These are phyloP conservation scores for Basidiobolus heterosporus DNA, from an alignment of 371 early-diverging fungal species.

Conservation along the genomic window DNA sequence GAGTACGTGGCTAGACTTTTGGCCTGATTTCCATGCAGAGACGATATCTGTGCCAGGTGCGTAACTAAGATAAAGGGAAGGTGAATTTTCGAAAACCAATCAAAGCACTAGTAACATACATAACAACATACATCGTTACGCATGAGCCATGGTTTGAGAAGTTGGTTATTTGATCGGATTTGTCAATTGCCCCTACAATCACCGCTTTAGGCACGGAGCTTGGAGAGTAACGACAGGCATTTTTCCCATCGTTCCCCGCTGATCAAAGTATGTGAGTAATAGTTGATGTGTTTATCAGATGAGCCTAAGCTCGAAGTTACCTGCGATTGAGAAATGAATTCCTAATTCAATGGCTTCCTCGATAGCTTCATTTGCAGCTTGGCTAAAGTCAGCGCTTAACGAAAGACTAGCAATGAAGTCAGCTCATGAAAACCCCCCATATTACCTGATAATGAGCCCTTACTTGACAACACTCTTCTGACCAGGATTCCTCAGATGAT, in stretches of 20 bases:
- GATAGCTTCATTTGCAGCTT: background rate
- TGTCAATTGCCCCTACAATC: constrained; percentile 42
- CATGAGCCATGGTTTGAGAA: constrained; percentile 61
- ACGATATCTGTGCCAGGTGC: constrained; percentile 69
- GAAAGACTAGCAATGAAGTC: background rate
- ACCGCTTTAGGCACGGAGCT: constrained; percentile 27
- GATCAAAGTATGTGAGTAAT: background rate
- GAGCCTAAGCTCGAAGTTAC: constrained; percentile 12
- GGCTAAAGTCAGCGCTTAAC: background rate
- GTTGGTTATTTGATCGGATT: constrained; percentile 30
- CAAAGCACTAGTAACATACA: too few species aligned
- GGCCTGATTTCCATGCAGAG: constrained; percentile 34
- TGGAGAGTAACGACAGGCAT: constrained; percentile 44
- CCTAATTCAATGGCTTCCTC: background rate
- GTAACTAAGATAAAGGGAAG: constrained; percentile 9
- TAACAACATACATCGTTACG: background rate
- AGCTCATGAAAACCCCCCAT: too few species aligned
- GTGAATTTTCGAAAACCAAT: too few species aligned
- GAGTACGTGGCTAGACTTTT: constrained; percentile 20
- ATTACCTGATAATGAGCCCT: too few species aligned
- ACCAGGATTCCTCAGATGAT: background rate
- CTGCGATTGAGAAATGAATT: background rate
- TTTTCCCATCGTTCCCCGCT: constrained; percentile 2
- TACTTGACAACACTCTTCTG: too few species aligned
- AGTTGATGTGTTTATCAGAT: constrained; percentile 5